Percentiles rank a stretch among this genome's conserved stretches.
phyloP scores from a whole-genome alignment of 2,329 filamentous ascomycete genomes.

The Apiospora malaysiana region DNA sequence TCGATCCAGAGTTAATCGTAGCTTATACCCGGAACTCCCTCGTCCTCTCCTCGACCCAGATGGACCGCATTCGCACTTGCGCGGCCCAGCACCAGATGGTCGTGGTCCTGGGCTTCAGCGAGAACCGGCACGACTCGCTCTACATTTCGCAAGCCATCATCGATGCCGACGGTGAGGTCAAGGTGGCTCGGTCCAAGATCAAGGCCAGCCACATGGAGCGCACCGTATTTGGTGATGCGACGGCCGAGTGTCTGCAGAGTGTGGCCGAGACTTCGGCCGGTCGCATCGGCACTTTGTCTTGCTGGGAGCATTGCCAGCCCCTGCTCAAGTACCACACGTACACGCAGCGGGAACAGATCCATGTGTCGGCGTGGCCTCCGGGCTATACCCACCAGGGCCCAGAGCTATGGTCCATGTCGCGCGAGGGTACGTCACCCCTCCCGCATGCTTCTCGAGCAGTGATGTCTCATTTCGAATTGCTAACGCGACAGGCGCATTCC shows the following conservation, averaged over 20 bases:
- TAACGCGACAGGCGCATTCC: not conserved
- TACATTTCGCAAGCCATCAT: slow-evolving; percentile 56
- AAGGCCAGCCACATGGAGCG: slow-evolving; percentile 61
- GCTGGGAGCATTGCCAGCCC: slow-evolving; percentile 59
- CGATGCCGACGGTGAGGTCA: slow-evolving; percentile 45
- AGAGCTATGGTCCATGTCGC: slow-evolving; percentile 40
- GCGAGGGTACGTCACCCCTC: slow-evolving; percentile 30
- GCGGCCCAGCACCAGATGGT: slow-evolving; percentile 46
- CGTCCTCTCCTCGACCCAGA: slow-evolving; percentile 39
- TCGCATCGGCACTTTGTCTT: slow-evolving; percentile 51
- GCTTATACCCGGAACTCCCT: slow-evolving; percentile 43
- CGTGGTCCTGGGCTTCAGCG: slow-evolving; percentile 52
- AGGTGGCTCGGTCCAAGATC: slow-evolving; percentile 52
- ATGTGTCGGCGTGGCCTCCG: slow-evolving; percentile 55
- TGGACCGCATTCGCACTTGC: slow-evolving; percentile 41
- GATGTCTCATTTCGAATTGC: not conserved
- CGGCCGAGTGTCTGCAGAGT: slow-evolving; percentile 43
- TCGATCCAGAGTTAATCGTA: slow-evolving; percentile 39
- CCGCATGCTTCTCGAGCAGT: not conserved
- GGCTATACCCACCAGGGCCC: slow-evolving; percentile 29
- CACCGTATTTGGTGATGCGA: slow-evolving; percentile 54
- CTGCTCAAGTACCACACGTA: slow-evolving; percentile 55
- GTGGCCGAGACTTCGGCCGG: slow-evolving; percentile 38
- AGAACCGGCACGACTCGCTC: slow-evolving; percentile 43
- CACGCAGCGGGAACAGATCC: slow-evolving; percentile 50